These are phyloP conservation scores for Citrus unshiu DNA, from an alignment of 345 rosid genomes.

Conservation along the genomic window DNA sequence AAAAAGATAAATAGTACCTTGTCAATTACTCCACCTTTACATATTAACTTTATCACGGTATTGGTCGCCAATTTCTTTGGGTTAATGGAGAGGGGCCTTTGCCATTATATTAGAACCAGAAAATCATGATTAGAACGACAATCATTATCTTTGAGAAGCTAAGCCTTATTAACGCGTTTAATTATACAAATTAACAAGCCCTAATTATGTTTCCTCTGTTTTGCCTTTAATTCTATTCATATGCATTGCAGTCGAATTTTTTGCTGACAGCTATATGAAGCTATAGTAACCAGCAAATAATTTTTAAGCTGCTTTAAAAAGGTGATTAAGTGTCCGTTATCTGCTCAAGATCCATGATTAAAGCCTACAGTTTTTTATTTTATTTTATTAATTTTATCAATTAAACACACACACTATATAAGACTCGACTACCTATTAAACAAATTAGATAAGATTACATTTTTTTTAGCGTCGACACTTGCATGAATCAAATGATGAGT, in stretches of 20 bases:
- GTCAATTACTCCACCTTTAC: neutral
- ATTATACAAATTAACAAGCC: neutral
- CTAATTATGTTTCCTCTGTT: neutral
- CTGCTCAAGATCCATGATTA: neutral
- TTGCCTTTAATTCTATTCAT: neutral
- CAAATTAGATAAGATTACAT: too few relatives aligned
- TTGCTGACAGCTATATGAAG: neutral
- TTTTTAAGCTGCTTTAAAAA: neutral
- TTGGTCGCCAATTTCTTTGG: constrained; percentile 10
- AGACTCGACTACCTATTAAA: too few relatives aligned
- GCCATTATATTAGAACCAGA: neutral
- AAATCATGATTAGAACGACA: neutral
- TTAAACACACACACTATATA: too few relatives aligned
- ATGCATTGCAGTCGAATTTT: too few relatives aligned
- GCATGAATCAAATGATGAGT: too few relatives aligned
- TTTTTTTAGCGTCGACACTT: too few relatives aligned
- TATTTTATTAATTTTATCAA: too few relatives aligned
- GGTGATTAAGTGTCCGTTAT: neutral
- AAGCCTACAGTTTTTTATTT: neutral
- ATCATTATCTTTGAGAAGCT: neutral
- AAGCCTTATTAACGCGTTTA: neutral
- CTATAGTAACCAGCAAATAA: neutral
- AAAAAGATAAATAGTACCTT: neutral
- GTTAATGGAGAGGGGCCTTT: neutral
- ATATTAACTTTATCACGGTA: neutral